Evolutionary conservation across 371 early-diverging fungal genomes (phyloP), one percentile per base, ranked within the genome.

Genomic region (Syncephalis fuscata): DNA sequence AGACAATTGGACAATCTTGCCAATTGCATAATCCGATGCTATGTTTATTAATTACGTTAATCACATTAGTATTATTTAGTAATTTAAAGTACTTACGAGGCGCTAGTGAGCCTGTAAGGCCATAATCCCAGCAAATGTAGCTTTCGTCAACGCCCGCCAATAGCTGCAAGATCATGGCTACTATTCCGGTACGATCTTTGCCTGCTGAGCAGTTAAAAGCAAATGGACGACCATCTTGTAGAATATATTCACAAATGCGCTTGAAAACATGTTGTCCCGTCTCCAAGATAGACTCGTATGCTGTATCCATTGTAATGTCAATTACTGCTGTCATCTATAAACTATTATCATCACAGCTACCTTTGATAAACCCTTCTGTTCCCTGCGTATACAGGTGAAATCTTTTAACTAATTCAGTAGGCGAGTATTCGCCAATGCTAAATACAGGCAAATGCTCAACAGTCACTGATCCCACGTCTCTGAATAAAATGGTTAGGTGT

Each of bases 181-280:
- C 71, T 24, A 90, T 65, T 15, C 90, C 90, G 0, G 90, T 90
- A 42, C 90, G 72, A 53, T 90, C 90, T 60, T 89, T 89, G 43
- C 90, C 90, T 21, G 85, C 85, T 11, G 85, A 80, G 62, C 90
- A 89, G 55, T 89, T 88, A 26, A 89, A 75, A 50, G 85, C 65
- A 8, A 88, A 68, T 1, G 86, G 67, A 39, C 68, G 69, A 25
- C 58, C n/a, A 20, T 75, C 55, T 37, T 71, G 61, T 43, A 75
- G 59, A 49, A 78, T 61, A 51, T 75, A 68, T 10, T 63, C 46
- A 51, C 75, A 66, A 40, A 75, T 67, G 9, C 65, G 64, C 11
- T 66, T 50, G 38, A 70, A 68, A 41, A 64, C 66, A 44, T 56
- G 60, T n/a, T 60, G 60, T 0, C 66, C 71, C 44, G 66, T 70